Conservation (phyloP, 164 flowering plant species). For the Dillenia turbinata region DNA sequence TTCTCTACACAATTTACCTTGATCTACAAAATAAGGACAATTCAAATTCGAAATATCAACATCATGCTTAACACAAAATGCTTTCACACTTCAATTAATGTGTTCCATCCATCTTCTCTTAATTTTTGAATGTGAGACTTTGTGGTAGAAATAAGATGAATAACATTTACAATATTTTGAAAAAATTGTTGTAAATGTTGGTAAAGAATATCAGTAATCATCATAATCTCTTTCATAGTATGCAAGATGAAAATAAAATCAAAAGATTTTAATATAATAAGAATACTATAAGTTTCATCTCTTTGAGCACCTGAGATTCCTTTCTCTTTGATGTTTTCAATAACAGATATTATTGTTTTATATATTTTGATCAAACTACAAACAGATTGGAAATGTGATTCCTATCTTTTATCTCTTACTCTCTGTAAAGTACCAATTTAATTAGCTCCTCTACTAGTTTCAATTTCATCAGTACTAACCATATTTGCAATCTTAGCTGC, state of each 20-base stretch:
- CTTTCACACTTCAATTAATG: background rate
- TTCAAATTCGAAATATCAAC: too few species aligned
- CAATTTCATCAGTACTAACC: background rate
- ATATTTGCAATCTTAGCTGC: background rate
- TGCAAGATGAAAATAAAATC: background rate
- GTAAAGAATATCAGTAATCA: slow-evolving; percentile 5
- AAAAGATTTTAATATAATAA: background rate
- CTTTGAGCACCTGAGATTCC: background rate
- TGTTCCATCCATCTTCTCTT: too few species aligned
- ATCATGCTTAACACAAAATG: too few species aligned
- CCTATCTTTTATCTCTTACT: background rate
- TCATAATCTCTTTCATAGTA: background rate
- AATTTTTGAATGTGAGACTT: background rate
- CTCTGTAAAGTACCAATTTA: background rate
- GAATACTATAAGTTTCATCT: background rate
- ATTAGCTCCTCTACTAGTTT: too few species aligned
- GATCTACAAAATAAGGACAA: too few species aligned
- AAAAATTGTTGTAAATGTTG: slow-evolving; percentile 11
- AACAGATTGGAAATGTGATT: background rate
- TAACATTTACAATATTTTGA: slow-evolving; percentile 15
- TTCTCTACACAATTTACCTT: too few species aligned
- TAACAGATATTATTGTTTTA: background rate
- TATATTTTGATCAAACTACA: slow-evolving; percentile 3
- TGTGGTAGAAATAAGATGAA: slow-evolving; percentile 10
- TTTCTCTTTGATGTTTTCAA: background rate